Conservation (phyloP, 371 early-diverging fungal species). For the Capillidium rhysosporum region DNA sequence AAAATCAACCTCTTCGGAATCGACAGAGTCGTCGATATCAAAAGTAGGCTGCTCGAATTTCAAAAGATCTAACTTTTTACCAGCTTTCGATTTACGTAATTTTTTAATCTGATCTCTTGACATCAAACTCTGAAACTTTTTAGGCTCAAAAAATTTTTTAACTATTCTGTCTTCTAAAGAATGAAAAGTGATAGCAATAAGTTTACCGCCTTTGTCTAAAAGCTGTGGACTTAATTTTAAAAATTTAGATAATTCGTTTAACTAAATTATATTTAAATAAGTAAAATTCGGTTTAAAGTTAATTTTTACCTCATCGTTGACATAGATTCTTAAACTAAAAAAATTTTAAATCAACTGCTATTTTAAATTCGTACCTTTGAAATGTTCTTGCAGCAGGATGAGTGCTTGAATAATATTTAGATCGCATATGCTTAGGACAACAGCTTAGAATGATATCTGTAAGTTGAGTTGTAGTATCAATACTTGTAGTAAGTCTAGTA, state of each 20-base stretch:
- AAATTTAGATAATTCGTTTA: conserved; percentile 26
- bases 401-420: conserved; percentile 20
- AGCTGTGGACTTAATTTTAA: conserved; percentile 27
- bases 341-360: neutral
- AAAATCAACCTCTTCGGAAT: neutral
- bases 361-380: conserved; percentile 14
- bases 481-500: conserved; percentile 22
- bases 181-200: conserved; percentile 48
- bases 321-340: conserved; percentile 27
- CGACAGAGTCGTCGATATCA: neutral
- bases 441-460: conserved; percentile 27
- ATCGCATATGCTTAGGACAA: conserved; percentile 17
- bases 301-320: conserved; percentile 37
- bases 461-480: conserved; percentile 28
- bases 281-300: neutral
- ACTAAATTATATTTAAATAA: conserved; percentile 9
- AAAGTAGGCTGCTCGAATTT: neutral
- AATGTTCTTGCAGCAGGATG: conserved; percentile 31
- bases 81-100: neutral
- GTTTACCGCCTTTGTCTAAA: conserved; percentile 25
- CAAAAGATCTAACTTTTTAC: neutral
- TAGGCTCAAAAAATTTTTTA: conserved; percentile 29
- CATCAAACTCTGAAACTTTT: neutral
- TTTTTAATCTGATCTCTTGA: neutral
- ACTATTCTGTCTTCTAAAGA: conserved; percentile 50